These are phyloP conservation scores for Penicillium sp. DNA, from an alignment of 2,329 filamentous ascomycete species.

Conservation along the genomic window DNA sequence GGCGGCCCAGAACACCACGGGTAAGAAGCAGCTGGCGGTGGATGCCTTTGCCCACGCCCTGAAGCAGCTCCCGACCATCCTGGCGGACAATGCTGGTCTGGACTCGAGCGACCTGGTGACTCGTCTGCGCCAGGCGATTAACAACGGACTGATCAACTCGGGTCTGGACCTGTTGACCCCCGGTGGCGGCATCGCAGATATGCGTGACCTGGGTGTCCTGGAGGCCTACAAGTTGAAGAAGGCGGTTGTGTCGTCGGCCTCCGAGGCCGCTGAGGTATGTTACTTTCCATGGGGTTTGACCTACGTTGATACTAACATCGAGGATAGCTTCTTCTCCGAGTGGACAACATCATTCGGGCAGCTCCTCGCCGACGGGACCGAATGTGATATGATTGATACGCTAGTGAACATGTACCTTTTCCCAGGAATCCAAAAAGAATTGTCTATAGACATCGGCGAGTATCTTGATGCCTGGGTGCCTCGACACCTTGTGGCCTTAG, in stretches of 20 bases:
- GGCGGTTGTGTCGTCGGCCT: conserved; percentile 94
- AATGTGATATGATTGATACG: conserved; percentile 50
- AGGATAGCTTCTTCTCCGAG: conserved; percentile 72
- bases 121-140: conserved; percentile 85
- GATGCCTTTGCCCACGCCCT: conserved; percentile 84
- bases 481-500: not conserved
- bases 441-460: conserved; percentile 12
- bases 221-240: conserved; percentile 99
- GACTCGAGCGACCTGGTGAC: conserved; percentile 93
- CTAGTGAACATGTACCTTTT: conserved; percentile 18
- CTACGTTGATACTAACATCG: conserved; percentile 12
- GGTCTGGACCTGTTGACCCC: conserved; percentile 85
- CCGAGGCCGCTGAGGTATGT: conserved; percentile 89
- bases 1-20: conserved; percentile 86
- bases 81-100: conserved; percentile 94
- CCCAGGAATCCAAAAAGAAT: conserved; percentile 11
- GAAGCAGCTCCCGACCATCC: conserved; percentile 88
- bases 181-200: conserved; percentile 88
- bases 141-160: conserved; percentile 88
- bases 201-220: conserved; percentile 90
- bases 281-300: conserved; percentile 3
- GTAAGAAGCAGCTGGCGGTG: conserved; percentile 94
- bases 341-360: conserved; percentile 96
- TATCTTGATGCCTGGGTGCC: not conserved
- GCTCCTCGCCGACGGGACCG: conserved; percentile 79